These are phyloP conservation scores for Boletus bicolor DNA, from an alignment of 768 basidiomycete species.

Conservation along the genomic window DNA sequence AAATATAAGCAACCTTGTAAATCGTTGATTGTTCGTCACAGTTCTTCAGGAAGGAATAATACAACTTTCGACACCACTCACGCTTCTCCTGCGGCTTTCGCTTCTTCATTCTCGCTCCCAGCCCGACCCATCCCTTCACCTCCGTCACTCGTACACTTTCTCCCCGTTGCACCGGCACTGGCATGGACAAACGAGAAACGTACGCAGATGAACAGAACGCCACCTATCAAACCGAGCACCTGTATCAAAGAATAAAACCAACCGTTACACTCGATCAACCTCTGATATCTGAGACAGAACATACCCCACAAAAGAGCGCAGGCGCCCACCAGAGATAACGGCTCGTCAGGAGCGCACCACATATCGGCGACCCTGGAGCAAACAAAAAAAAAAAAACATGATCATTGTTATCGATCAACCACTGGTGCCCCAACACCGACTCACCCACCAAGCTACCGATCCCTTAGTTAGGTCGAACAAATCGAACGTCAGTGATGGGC, in stretches of 20 bases:
- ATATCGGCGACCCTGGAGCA: conserved; percentile 50
- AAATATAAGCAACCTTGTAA: no score
- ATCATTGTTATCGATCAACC: neutral
- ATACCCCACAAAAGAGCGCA: conserved; percentile 47
- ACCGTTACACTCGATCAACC: no score
- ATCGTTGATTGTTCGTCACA: neutral
- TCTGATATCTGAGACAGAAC: neutral
- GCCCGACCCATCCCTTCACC: neutral
- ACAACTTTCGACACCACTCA: neutral
- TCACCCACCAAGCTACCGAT: conserved; percentile 23
- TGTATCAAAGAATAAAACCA: neutral
- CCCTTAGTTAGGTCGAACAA: conserved; percentile 10
- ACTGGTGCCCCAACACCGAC: neutral
- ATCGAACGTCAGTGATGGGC: neutral
- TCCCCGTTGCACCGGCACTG: no score
- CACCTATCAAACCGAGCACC: conserved; percentile 9
- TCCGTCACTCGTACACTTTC: no score
- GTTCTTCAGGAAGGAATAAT: no score
- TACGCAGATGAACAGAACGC: conserved; percentile 8
- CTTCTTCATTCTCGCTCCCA: neutral
- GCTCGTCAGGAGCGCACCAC: conserved; percentile 50
- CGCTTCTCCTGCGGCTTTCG: no score
- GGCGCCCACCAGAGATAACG: conserved; percentile 57
- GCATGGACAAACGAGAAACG: conserved; percentile 7
- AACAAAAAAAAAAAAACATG: conserved; percentile 20